These are phyloP conservation scores for Scedosporium aurantiacum DNA, from an alignment of 2,329 filamentous ascomycete species.

Conservation along the genomic window DNA sequence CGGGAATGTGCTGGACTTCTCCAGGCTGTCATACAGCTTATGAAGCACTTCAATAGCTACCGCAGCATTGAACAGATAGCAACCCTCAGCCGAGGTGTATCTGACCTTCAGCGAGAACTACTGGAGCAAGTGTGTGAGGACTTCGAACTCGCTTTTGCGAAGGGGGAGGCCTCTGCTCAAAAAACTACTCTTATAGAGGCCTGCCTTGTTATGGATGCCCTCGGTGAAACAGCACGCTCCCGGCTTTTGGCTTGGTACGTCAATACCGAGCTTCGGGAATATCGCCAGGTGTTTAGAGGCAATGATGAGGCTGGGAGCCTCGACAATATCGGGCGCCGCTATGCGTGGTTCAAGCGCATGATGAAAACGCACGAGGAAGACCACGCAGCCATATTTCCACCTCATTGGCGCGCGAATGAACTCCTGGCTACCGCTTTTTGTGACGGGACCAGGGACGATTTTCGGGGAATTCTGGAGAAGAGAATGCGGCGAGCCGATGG, in stretches of 20 bases:
- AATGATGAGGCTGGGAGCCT: constrained; percentile 93
- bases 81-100: constrained; percentile 79
- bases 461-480: constrained; percentile 80
- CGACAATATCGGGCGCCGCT: constrained; percentile 91
- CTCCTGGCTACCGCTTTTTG: constrained; percentile 85
- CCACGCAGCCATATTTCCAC: constrained; percentile 77
- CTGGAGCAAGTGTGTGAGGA: constrained; percentile 98
- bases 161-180: constrained; percentile 64
- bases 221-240: constrained; percentile 75
- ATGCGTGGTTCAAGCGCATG: constrained; percentile 94
- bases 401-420: constrained; percentile 83
- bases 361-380: constrained; percentile 93
- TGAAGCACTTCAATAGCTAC: constrained; percentile 98
- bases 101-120: constrained; percentile 83
- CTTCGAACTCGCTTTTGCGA: constrained; percentile 90
- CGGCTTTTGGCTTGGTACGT: constrained; percentile 92
- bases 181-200: constrained; percentile 69
- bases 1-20: constrained; percentile 87
- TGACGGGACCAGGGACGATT: constrained; percentile 90
- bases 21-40: constrained; percentile 91
- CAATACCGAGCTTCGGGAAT: constrained; percentile 92
- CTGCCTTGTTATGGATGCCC: constrained; percentile 86
- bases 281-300: constrained; percentile 87
- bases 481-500: constrained; percentile 72
- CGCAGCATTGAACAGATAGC: constrained; percentile 97